phyloP scores from a whole-genome alignment of 768 basidiomycete genomes.

The Boletus fagicola region DNA sequence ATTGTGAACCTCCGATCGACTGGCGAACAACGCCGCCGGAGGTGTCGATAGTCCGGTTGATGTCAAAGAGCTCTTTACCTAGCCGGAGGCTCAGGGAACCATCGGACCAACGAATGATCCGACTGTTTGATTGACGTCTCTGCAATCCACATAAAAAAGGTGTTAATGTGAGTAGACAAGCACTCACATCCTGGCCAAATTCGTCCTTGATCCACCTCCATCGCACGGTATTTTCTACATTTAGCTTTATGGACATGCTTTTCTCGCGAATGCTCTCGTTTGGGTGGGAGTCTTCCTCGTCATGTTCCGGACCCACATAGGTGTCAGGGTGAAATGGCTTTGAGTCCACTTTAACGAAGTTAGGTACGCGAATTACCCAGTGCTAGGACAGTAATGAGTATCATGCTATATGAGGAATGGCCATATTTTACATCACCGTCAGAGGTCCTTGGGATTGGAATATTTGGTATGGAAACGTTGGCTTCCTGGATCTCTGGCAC shows the following conservation, averaged over 20 bases:
- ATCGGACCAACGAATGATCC: conserved; percentile 94
- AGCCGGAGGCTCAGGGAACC: conserved; percentile 86
- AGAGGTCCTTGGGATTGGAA: conserved; percentile 75
- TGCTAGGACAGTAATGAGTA: conserved; percentile 39
- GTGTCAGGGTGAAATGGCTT: conserved; percentile 88
- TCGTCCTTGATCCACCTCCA: conserved; percentile 92
- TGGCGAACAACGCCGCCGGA: conserved; percentile 66
- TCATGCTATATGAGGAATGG: neutral
- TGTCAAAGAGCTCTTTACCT: conserved; percentile 93
- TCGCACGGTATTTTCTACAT: conserved; percentile 90
- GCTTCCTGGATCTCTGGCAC: conserved; percentile 61
- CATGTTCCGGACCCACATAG: conserved; percentile 80
- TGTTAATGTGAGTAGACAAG: neutral
- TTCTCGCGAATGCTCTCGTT: conserved; percentile 67
- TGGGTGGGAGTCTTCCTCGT: conserved; percentile 57
- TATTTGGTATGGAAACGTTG: conserved; percentile 79
- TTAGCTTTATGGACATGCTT: conserved; percentile 81
- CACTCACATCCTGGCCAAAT: conserved; percentile 71
- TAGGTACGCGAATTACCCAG: conserved; percentile 94
- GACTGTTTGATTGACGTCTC: conserved; percentile 86
- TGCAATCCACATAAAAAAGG: conserved; percentile 31
- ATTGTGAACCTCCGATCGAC: conserved; percentile 47
- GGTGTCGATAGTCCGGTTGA: conserved; percentile 74
- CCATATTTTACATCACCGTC: conserved; percentile 68
- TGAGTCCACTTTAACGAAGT: conserved; percentile 85